These are phyloP conservation scores for Amanita brunnescens DNA, from an alignment of 768 basidiomycete species.

Conservation along the genomic window DNA sequence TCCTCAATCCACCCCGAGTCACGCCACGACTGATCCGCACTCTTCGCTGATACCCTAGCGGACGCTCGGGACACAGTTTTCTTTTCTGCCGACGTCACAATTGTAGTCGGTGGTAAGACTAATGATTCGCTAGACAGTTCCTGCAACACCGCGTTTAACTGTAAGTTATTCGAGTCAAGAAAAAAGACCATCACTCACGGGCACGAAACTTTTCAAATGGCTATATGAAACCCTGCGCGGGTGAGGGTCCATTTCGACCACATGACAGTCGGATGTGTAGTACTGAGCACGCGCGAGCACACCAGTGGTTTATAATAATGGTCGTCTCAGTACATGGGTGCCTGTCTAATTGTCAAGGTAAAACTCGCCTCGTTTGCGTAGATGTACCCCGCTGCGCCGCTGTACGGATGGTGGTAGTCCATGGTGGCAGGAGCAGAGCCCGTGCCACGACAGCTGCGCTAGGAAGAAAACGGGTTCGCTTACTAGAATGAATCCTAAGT, in stretches of 20 bases:
- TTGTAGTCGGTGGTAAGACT: neutral
- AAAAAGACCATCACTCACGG: neutral
- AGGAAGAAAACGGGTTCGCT: too few relatives aligned
- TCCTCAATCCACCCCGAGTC: constrained; percentile 3
- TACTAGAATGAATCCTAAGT: too few relatives aligned
- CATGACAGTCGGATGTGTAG: too few relatives aligned
- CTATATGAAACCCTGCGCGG: neutral
- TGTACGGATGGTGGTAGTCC: constrained; percentile 4
- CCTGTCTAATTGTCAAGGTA: neutral
- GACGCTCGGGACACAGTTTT: neutral
- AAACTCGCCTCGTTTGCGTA: constrained; percentile 6
- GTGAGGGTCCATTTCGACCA: neutral
- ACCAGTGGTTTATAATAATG: too few relatives aligned
- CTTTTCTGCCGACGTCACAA: neutral
- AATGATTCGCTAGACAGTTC: constrained; percentile 1
- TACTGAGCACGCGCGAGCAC: too few relatives aligned
- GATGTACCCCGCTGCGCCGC: constrained; percentile 6
- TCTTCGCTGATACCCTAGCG: neutral
- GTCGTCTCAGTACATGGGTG: too few relatives aligned
- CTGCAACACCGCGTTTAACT: neutral
- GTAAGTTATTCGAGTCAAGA: too few relatives aligned
- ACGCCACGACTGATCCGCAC: neutral
- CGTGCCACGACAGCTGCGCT: too few relatives aligned
- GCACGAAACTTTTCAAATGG: constrained; percentile 4
- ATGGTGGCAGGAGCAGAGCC: neutral